A percentile compares a stretch with the other conserved stretches of the same genome.
phyloP scores from a whole-genome alignment of 2,329 filamentous ascomycete species.

The Zopfia rhizophila region DNA sequence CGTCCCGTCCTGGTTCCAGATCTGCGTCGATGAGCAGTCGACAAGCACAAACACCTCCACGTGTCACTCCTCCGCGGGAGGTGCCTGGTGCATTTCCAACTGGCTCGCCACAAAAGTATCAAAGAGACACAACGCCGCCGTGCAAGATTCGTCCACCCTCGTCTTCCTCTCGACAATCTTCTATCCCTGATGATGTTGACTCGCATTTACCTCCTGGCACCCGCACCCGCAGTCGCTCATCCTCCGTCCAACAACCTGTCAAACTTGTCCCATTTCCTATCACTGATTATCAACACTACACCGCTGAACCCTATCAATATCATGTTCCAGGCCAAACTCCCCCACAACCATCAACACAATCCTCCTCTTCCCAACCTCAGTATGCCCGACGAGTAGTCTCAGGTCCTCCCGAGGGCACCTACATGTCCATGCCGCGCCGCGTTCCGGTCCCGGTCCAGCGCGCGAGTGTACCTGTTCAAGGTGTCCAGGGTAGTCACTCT shows the following conservation, averaged over 20 bases:
- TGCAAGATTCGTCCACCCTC: slow-evolving; percentile 27
- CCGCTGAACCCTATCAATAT: slow-evolving; percentile 44
- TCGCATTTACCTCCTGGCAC: slow-evolving; percentile 21
- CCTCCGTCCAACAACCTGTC: slow-evolving; percentile 31
- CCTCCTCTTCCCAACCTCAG: slow-evolving; percentile 33
- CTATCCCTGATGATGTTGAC: slow-evolving; percentile 25
- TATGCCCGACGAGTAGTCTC: slow-evolving; percentile 42
- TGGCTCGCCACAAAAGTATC: slow-evolving; percentile 35
- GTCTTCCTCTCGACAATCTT: slow-evolving; percentile 29
- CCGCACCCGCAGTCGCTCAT: slow-evolving; percentile 28
- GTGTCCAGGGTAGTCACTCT: slow-evolving; percentile 30
- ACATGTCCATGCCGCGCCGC: slow-evolving; percentile 45
- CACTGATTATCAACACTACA: slow-evolving; percentile 32
- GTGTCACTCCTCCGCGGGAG: slow-evolving; percentile 40
- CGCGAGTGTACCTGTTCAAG: slow-evolving; percentile 19
- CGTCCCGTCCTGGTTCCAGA: slow-evolving; percentile 56
- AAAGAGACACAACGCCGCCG: slow-evolving; percentile 32
- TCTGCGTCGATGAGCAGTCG: slow-evolving; percentile 51
- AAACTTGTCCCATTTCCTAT: slow-evolving; percentile 43
- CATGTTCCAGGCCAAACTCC: slow-evolving; percentile 41
- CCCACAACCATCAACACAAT: slow-evolving; percentile 25
- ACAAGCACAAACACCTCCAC: slow-evolving; percentile 44
- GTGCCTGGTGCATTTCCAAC: slow-evolving; percentile 50
- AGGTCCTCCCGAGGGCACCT: slow-evolving; percentile 33
- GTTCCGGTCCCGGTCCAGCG: slow-evolving; percentile 45